Conservation (phyloP, 805 yeast genomes). For the Candida incommunis region DNA sequence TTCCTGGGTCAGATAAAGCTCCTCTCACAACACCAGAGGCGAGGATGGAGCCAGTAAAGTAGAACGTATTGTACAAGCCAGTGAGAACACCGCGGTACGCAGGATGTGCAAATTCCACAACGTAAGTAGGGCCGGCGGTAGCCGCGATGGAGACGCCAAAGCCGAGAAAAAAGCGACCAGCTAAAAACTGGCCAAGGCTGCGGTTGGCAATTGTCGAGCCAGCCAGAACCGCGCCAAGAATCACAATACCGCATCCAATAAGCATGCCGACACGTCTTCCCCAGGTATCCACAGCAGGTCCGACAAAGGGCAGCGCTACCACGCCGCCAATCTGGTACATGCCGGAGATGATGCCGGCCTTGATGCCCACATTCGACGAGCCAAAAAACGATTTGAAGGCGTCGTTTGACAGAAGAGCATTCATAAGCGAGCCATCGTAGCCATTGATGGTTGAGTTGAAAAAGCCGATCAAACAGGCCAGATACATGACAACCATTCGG, state of each 20-base stretch:
- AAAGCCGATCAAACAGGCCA: slow-evolving; percentile 7
- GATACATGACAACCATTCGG: slow-evolving; percentile 5
- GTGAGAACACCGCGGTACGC: slow-evolving; percentile 11
- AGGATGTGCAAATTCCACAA: slow-evolving; percentile 11
- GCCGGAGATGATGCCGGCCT: slow-evolving; percentile 9
- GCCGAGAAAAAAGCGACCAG: slow-evolving; percentile 10
- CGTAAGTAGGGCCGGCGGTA: slow-evolving; percentile 8
- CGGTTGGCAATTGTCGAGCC: slow-evolving; percentile 4
- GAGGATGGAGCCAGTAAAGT: slow-evolving; percentile 8
- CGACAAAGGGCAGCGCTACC: slow-evolving; percentile 8
- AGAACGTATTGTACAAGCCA: slow-evolving; percentile 9
- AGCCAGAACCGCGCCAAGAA: slow-evolving; percentile 6
- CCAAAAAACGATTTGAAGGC: slow-evolving; percentile 8
- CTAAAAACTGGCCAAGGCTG: slow-evolving; percentile 6
- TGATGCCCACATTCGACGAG: slow-evolving; percentile 6
- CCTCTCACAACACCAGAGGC: slow-evolving; percentile 11
- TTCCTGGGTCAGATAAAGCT: slow-evolving; percentile 4
- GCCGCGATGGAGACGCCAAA: slow-evolving; percentile 6
- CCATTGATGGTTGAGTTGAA: slow-evolving; percentile 9
- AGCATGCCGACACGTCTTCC: slow-evolving; percentile 8
- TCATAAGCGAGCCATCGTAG: slow-evolving; percentile 7
- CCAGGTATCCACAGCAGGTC: slow-evolving; percentile 7
- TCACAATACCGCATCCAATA: slow-evolving; percentile 6
- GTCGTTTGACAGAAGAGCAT: slow-evolving; percentile 4
- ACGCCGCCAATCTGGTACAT: slow-evolving; percentile 12